Conservation (phyloP, 164 flowering plant species). For the Akebia trifoliata region DNA sequence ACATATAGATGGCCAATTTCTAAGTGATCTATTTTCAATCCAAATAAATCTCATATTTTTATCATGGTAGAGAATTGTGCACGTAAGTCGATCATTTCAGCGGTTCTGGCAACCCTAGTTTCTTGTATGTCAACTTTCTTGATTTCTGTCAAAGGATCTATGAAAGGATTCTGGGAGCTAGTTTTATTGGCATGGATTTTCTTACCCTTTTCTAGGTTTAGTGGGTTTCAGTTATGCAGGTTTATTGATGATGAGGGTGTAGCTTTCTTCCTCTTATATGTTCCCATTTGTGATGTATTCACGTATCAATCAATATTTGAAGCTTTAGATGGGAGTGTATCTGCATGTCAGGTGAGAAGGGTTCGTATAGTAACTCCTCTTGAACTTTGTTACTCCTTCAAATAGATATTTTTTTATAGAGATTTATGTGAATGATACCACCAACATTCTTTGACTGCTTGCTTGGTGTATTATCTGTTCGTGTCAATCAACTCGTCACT, state of each 20-base stretch:
- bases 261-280: neutral
- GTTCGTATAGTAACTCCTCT: neutral
- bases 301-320: neutral
- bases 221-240: conserved; percentile 10
- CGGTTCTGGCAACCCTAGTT: neutral
- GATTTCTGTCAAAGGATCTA: neutral
- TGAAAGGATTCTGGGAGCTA: neutral
- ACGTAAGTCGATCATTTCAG: neutral
- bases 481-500: neutral
- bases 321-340: conserved; percentile 3
- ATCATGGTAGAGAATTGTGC: neutral
- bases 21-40: neutral
- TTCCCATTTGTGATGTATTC: neutral
- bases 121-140: neutral
- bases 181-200: conserved; percentile 3
- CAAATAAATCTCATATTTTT: neutral
- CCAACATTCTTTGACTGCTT: neutral
- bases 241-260: conserved; percentile 3
- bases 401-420: neutral
- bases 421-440: neutral
- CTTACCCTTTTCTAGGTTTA: neutral
- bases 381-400: neutral
- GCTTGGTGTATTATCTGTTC: neutral
- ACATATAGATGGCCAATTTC: neutral
- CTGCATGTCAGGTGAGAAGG: conserved; percentile 1